Evolutionary conservation across 768 basidiomycete genomes (phyloP).

Genomic region (Tulasnella calospora): DNA sequence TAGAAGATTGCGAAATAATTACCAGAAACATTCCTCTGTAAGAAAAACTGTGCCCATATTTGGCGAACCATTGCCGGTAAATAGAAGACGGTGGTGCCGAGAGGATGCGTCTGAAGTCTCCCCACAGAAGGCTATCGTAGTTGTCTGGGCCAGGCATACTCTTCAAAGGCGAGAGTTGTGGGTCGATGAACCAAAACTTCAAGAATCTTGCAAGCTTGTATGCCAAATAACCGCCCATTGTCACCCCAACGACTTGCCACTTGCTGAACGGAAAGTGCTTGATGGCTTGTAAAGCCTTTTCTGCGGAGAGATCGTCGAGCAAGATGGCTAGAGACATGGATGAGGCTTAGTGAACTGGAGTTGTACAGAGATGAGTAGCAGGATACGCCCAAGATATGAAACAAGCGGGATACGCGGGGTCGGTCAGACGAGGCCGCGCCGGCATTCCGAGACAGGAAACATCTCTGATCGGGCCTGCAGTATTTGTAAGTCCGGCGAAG

Average conservation of each 20-base stretch:
- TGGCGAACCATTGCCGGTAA: slow-evolving; percentile 47
- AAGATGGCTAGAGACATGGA: background rate
- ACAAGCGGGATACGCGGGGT: background rate
- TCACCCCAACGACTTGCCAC: background rate
- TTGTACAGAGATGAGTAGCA: background rate
- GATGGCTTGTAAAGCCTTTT: background rate
- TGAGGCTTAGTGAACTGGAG: background rate
- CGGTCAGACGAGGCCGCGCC: background rate
- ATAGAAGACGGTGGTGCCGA: slow-evolving; percentile 36
- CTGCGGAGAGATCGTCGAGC: background rate
- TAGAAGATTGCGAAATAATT: background rate
- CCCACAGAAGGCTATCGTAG: slow-evolving; percentile 38
- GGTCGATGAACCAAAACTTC: slow-evolving; percentile 1
- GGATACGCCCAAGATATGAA: background rate
- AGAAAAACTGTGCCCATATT: slow-evolving; percentile 47
- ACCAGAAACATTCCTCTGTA: slow-evolving; percentile 42
- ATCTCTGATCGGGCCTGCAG: background rate
- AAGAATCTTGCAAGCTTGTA: background rate
- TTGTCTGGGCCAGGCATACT: background rate
- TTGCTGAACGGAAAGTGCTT: background rate
- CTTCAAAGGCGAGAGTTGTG: slow-evolving; percentile 4
- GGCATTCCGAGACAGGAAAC: background rate
- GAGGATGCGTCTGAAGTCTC: slow-evolving; percentile 46
- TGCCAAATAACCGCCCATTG: too few relatives aligned
- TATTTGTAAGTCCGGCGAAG: background rate